Base-by-base conservation (phyloP, 148 eudicot species). In the Rhododendron kiyosumense region DNA sequence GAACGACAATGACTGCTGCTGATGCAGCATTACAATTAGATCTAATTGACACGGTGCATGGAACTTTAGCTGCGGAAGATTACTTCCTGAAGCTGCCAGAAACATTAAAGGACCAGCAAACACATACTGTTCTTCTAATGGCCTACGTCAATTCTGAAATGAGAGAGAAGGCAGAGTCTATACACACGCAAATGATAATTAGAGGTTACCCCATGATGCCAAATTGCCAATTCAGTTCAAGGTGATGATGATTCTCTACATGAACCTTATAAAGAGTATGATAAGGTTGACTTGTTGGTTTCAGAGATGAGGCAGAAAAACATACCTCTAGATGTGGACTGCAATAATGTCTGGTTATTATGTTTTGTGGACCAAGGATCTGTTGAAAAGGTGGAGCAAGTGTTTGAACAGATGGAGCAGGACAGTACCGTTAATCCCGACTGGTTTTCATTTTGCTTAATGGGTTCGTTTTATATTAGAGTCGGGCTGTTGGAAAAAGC, bases 241-340 rank as follows among this genome's bases (percentile, higher is more conserved):
- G 86, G 98, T 94, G 88, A 93, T 97, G 96, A 97, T 95, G 96
- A 94, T 95, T 63, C 96, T 97, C 51, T 97, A 95, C 88, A 92
- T 92, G 94, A 94, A 92, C 77, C 87, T 90, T 71, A 86, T 71
- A 86, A 87, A 65, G 92, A 97, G 17, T 88, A 89, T 20, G 95
- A 92, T 36, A 94, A 92, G 86, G 94, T 94, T 49, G 93, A 92
- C 74, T 82, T 80, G 43, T 51, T 94, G 51, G 82, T 93, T 89
- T 86, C 93, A 9, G 98, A 95, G 88, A 92, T 95, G 94, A 92
- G 86, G 91, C 89, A 90, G 86, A 94, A 91, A 78, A 80, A 79
- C 18, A 83, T 93, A 67, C 85, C 80, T 4, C 85, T 94, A 48
- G 98, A 97, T 90, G 65, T 91, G 76, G 93, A 92, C 88, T 87